A percentile compares a stretch with the other conserved stretches of the same genome.
Conservation (phyloP, 768 basidiomycete species). For the Ramaria rubella region DNA sequence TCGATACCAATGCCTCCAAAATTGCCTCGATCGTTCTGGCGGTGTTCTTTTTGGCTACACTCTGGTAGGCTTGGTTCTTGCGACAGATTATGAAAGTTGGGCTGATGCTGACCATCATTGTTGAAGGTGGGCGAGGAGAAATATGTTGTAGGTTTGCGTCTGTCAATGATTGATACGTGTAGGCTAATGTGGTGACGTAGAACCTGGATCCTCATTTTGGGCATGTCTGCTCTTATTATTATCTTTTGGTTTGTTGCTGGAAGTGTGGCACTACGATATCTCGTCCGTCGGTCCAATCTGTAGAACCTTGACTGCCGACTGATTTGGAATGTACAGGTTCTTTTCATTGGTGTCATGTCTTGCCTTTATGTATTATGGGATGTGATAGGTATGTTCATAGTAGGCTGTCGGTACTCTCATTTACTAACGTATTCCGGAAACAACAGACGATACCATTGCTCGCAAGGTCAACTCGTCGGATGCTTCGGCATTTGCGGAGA, state of each 20-base stretch:
- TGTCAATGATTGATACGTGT: not conserved
- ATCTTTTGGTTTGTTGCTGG: conserved; percentile 80
- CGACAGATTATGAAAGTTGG: not conserved
- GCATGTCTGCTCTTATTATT: conserved; percentile 74
- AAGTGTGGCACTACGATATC: conserved; percentile 67
- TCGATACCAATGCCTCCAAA: conserved; percentile 85
- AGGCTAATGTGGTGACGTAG: conserved; percentile 29
- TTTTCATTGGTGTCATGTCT: conserved; percentile 85
- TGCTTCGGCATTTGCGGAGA: conserved; percentile 75
- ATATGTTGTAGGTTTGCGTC: conserved; percentile 50
- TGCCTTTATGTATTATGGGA: conserved; percentile 87
- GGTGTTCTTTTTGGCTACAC: conserved; percentile 78
- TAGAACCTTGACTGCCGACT: not conserved
- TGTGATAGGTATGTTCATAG: conserved; percentile 54
- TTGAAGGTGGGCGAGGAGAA: conserved; percentile 66
- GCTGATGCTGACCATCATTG: not conserved
- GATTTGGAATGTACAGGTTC: conserved; percentile 36
- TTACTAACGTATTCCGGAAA: not conserved
- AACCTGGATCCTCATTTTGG: conserved; percentile 71
- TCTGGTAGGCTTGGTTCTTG: conserved; percentile 48
- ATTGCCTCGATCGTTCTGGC: conserved; percentile 73
- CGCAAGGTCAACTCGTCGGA: conserved; percentile 85
- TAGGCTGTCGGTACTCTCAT: not conserved
- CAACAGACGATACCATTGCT: conserved; percentile 72
- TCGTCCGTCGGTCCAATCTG: conserved; percentile 42